Evolutionary conservation across 768 basidiomycete genomes (phyloP).

Genomic region (Lepiota subincarnata): DNA sequence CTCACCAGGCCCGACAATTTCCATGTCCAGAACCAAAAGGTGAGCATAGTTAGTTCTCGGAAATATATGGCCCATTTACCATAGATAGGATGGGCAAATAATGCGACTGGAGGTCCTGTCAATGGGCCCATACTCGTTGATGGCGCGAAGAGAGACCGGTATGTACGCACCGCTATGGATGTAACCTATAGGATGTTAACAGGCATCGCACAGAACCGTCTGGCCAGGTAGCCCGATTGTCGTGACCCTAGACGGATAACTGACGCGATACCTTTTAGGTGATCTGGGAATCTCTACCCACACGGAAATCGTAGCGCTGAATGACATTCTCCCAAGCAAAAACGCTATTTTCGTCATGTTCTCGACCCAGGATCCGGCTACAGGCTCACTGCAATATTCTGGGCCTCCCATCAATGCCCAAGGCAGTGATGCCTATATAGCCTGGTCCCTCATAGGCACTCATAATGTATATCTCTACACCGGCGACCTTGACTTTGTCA

Average conservation of each 20-base stretch:
- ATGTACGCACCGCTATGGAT: constrained; percentile 9
- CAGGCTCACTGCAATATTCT: neutral
- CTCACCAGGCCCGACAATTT: constrained; percentile 29
- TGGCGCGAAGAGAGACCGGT: constrained; percentile 51
- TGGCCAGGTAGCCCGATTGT: constrained; percentile 1
- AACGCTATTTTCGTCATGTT: constrained; percentile 49
- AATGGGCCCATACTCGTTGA: constrained; percentile 50
- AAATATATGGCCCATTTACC: neutral
- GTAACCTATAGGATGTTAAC: neutral
- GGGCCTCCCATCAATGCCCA: neutral
- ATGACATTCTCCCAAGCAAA: constrained; percentile 34
- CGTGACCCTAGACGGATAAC: neutral
- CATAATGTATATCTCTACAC: constrained; percentile 43
- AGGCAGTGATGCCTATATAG: constrained; percentile 39
- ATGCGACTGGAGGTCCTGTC: constrained; percentile 42
- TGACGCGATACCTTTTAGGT: constrained; percentile 16
- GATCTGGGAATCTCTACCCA: constrained; percentile 41
- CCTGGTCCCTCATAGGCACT: constrained; percentile 45
- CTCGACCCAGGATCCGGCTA: constrained; percentile 36
- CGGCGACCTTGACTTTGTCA: constrained; percentile 41
- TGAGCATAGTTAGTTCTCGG: neutral
- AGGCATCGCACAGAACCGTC: neutral
- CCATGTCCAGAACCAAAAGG: constrained; percentile 25
- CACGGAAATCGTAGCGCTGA: constrained; percentile 30
- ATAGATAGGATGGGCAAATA: constrained; percentile 40